Percentiles rank a stretch among this genome's conserved stretches.
phyloP scores from a whole-genome alignment of 768 basidiomycete species.

The Termitomyces sp. region DNA sequence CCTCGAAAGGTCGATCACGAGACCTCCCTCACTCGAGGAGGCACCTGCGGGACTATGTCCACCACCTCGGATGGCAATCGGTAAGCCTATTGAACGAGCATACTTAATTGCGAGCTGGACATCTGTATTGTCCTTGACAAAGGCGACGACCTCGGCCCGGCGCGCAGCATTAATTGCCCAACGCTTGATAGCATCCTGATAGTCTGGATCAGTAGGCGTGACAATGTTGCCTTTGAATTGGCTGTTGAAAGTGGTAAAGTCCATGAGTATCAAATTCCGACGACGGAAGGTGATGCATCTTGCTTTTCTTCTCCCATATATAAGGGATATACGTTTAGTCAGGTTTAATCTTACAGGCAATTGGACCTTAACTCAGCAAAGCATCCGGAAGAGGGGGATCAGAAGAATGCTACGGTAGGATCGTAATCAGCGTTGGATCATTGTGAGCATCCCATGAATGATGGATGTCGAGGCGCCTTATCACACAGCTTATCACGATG shows the following conservation, averaged over 20 bases:
- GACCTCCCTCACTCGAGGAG: constrained; percentile 35
- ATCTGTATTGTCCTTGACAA: constrained; percentile 16
- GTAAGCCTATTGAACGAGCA: constrained; percentile 16
- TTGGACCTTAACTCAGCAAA: not conserved
- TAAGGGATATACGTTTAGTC: not conserved
- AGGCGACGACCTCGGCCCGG: constrained; percentile 19
- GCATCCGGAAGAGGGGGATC: not conserved
- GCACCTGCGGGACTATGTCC: constrained; percentile 35
- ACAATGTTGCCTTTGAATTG: constrained; percentile 18
- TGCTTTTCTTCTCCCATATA: not conserved
- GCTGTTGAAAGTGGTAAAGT: constrained; percentile 9
- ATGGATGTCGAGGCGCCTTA: not conserved
- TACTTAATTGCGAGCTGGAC: constrained; percentile 18
- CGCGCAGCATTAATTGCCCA: constrained; percentile 19
- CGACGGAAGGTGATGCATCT: not conserved
- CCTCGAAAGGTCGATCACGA: constrained; percentile 37
- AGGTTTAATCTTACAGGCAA: not conserved
- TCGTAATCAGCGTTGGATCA: not conserved
- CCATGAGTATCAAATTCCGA: not conserved
- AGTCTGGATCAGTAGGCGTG: constrained; percentile 13
- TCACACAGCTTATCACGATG: not conserved
- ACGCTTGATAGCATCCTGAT: constrained; percentile 15
- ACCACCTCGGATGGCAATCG: constrained; percentile 35
- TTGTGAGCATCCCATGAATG: not conserved
- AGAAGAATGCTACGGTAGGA: not conserved